Evolutionary conservation across 495 filamentous ascomycete species (phyloP).

Genomic region (Hypoxylon trugodes): DNA sequence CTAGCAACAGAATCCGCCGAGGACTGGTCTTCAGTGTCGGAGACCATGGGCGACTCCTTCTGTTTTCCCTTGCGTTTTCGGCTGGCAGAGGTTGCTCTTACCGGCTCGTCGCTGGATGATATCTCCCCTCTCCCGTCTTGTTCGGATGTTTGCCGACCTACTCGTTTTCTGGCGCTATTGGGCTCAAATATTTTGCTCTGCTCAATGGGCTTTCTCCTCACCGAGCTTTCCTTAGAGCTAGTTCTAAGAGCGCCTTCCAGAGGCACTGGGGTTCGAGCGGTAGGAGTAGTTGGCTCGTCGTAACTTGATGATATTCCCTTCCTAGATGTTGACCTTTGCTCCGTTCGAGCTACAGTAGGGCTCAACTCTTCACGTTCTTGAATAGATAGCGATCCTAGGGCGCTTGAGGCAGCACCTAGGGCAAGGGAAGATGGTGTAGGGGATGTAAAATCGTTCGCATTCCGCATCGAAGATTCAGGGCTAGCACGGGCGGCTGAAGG

Average conservation of each 20-base stretch:
- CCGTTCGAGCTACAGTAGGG: constrained; percentile 8
- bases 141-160: constrained; percentile 14
- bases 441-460: constrained; percentile 34
- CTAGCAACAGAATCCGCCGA: constrained; percentile 45
- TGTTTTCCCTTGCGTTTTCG: constrained; percentile 38
- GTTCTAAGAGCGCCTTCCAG: constrained; percentile 13
- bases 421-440: constrained; percentile 49
- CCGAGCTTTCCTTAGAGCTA: constrained; percentile 2
- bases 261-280: constrained; percentile 14
- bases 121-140: constrained; percentile 22
- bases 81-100: constrained; percentile 8
- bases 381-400: constrained; percentile 47
- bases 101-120: constrained; percentile 34
- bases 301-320: constrained; percentile 7
- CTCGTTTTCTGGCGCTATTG: constrained; percentile 32
- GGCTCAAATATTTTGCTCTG: constrained; percentile 30
- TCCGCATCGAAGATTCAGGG: constrained; percentile 36
- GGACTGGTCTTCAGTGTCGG: constrained; percentile 42
- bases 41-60: constrained; percentile 22
- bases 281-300: constrained; percentile 21
- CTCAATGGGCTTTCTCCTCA: constrained; percentile 27
- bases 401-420: constrained; percentile 58
- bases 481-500: constrained; percentile 31
- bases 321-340: constrained; percentile 23
- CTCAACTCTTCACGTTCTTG: constrained; percentile 39